Conservation (phyloP, 352 stramenopile genomes). For the Globisporangium alternatum region DNA sequence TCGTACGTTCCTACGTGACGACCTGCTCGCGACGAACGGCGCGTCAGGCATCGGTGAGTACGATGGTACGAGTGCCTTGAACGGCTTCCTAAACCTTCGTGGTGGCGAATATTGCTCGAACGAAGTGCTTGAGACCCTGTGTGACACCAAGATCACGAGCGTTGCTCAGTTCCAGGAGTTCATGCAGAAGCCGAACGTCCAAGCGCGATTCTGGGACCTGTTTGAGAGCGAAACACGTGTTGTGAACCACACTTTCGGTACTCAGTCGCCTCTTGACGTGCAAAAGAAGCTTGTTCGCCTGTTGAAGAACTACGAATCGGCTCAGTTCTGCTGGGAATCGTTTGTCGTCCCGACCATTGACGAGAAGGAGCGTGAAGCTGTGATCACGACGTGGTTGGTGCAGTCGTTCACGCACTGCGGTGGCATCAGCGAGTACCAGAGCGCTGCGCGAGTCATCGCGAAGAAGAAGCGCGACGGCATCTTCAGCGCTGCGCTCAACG, state of each 20-base stretch:
- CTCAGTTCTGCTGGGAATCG: slow-evolving; percentile 55
- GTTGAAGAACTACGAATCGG: slow-evolving; percentile 68
- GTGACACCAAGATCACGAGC: slow-evolving; percentile 49
- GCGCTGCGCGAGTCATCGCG: slow-evolving; percentile 53
- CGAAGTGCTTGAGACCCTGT: slow-evolving; percentile 56
- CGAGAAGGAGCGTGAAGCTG: slow-evolving; percentile 29
- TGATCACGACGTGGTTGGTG: slow-evolving; percentile 54
- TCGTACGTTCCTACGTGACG: slow-evolving; percentile 65
- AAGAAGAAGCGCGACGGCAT: slow-evolving; percentile 69
- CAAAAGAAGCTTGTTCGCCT: slow-evolving; percentile 76
- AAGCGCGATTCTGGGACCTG: slow-evolving; percentile 57
- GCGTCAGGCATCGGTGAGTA: slow-evolving; percentile 21
- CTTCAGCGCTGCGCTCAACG: slow-evolving; percentile 50
- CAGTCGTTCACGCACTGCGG: slow-evolving; percentile 59
- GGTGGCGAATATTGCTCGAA: slow-evolving; percentile 67
- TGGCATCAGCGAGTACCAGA: slow-evolving; percentile 74
- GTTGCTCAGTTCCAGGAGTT: slow-evolving; percentile 47
- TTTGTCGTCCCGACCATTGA: slow-evolving; percentile 48
- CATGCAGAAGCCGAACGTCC: slow-evolving; percentile 40
- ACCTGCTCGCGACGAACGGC: slow-evolving; percentile 25
- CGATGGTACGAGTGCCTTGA: slow-evolving; percentile 47
- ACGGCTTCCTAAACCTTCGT: slow-evolving; percentile 59
- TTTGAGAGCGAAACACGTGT: slow-evolving; percentile 54
- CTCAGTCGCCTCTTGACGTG: slow-evolving; percentile 48
- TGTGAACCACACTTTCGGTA: slow-evolving; percentile 35